These are phyloP conservation scores for Rhizophora mangle DNA, from an alignment of 345 rosid genomes.

Conservation along the genomic window DNA sequence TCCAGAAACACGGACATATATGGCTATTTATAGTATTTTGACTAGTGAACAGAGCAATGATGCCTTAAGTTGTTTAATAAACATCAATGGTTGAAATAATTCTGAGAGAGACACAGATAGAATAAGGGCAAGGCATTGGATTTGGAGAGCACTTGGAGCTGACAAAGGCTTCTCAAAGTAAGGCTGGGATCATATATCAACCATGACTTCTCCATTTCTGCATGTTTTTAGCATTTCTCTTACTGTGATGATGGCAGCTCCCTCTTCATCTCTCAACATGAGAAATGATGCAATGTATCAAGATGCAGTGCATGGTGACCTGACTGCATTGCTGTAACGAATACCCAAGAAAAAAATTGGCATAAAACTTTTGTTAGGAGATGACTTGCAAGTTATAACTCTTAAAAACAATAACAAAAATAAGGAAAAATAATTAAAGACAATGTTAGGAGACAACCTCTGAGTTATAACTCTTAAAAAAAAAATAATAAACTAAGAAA, in stretches of 20 bases:
- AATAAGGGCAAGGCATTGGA: conserved; percentile 48
- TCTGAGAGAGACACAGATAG: background rate
- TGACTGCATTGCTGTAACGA: no score
- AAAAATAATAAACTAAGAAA: no score
- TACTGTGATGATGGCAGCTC: conserved; percentile 15
- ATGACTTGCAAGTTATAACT: no score
- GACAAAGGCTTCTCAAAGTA: conserved; percentile 26
- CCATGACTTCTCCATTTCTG: background rate
- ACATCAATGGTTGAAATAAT: conserved; percentile 3
- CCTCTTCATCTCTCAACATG: background rate
- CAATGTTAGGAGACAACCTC: no score
- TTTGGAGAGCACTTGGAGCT: conserved; percentile 31
- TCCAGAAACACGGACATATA: background rate
- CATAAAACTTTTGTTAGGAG: no score
- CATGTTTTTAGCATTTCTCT: background rate
- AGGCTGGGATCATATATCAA: conserved; percentile 34
- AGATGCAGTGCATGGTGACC: background rate
- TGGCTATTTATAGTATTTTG: background rate
- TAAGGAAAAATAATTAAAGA: no score
- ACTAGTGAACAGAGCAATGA: no score
- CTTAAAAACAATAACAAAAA: no score
- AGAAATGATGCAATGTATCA: no score
- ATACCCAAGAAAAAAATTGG: no score
- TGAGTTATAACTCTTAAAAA: no score
- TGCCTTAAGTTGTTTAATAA: background rate